Conservation (phyloP, 2,329 filamentous ascomycete genomes). For the Pseudogymnoascus sp. region DNA sequence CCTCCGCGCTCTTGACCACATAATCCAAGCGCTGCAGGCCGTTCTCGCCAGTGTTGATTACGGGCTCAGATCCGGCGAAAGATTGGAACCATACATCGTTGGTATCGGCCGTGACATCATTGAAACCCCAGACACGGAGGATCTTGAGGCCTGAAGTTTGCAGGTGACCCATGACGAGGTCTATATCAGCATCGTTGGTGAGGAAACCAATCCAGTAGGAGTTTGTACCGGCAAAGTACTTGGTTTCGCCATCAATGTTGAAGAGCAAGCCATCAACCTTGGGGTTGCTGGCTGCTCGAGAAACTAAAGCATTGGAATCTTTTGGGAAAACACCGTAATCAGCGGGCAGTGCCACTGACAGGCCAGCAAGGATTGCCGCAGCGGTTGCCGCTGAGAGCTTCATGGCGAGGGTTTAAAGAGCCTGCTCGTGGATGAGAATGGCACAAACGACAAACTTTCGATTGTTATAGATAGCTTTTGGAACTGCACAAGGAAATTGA, state of each 20-base stretch:
- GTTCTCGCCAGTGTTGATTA: conserved; percentile 55
- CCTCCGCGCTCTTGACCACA: conserved; percentile 51
- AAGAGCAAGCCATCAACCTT: conserved; percentile 26
- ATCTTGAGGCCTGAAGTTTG: conserved; percentile 44
- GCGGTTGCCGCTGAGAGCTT: neutral
- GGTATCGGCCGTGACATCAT: conserved; percentile 38
- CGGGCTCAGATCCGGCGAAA: conserved; percentile 35
- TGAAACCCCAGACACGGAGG: conserved; percentile 53
- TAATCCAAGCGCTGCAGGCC: conserved; percentile 57
- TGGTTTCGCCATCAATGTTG: conserved; percentile 34
- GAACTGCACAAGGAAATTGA: neutral
- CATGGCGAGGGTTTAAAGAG: neutral
- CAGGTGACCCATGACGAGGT: conserved; percentile 40
- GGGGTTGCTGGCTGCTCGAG: neutral
- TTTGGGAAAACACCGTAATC: neutral
- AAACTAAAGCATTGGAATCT: neutral
- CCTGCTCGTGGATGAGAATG: neutral
- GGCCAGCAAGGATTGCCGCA: neutral
- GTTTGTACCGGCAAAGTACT: conserved; percentile 45
- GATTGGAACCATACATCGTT: conserved; percentile 11
- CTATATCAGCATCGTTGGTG: conserved; percentile 43
- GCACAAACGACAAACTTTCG: too few relatives aligned
- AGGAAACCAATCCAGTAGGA: conserved; percentile 45
- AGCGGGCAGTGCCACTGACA: neutral
- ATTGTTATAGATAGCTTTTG: neutral